Conservation (phyloP, 768 basidiomycete genomes). For the Suillus discolor region DNA sequence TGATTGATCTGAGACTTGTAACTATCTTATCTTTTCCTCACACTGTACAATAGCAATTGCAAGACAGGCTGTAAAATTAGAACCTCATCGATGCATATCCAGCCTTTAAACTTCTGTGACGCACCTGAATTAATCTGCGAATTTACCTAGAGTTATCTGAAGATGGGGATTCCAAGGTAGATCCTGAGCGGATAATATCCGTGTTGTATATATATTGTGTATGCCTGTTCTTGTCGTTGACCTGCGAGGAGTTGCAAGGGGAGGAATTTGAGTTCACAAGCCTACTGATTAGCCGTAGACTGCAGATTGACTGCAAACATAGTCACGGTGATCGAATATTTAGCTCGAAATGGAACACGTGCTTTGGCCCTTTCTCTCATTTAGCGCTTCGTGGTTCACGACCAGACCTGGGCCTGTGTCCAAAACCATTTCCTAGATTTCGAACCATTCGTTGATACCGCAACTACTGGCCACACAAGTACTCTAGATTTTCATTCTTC, state of each 20-base stretch:
- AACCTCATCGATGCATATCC: background rate
- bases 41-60: constrained; percentile 25
- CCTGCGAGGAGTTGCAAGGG: background rate
- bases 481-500: constrained; percentile 17
- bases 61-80: constrained; percentile 8
- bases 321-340: background rate
- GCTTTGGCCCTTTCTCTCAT: constrained; percentile 16
- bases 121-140: background rate
- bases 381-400: constrained; percentile 15
- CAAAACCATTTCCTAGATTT: constrained; percentile 14
- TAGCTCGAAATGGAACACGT: constrained; percentile 23
- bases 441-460: constrained; percentile 18
- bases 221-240: background rate
- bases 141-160: background rate
- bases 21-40: constrained; percentile 10
- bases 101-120: background rate
- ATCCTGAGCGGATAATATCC: background rate
- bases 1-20: constrained; percentile 39
- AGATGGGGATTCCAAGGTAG: background rate
- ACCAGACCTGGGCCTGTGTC: background rate
- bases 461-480: constrained; percentile 16
- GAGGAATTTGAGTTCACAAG: background rate
- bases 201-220: background rate
- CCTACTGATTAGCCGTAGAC: background rate
- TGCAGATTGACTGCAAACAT: background rate